Evolutionary conservation across 257 asterid genomes (phyloP).

Genomic region (Avicennia marina): DNA sequence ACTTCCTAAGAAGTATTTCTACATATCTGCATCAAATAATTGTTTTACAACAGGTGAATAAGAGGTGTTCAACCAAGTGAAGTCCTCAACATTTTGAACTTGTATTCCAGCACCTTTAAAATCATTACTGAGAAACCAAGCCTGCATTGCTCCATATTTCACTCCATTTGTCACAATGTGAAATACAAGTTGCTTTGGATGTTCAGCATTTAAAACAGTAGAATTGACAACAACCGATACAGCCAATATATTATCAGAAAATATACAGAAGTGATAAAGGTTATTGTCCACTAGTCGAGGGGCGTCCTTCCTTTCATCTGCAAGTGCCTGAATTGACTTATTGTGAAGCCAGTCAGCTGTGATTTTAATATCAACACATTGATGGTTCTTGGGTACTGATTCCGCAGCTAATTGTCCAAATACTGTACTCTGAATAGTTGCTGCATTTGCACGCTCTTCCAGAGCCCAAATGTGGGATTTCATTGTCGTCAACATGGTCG

Average conservation of each 20-base stretch:
- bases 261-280: constrained; percentile 79
- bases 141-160: constrained; percentile 74
- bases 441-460: constrained; percentile 54
- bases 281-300: constrained; percentile 73
- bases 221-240: too few relatives aligned
- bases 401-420: constrained; percentile 62
- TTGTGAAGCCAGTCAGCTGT: constrained; percentile 50
- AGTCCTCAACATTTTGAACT: constrained; percentile 66
- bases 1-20: constrained; percentile 39
- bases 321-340: constrained; percentile 34
- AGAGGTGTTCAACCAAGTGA: constrained; percentile 67
- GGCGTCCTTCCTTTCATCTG: constrained; percentile 41
- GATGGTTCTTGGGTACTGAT: constrained; percentile 56
- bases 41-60: constrained; percentile 64
- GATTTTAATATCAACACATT: constrained; percentile 55
- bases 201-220: too few relatives aligned
- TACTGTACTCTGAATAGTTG: constrained; percentile 50
- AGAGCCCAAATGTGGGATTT: constrained; percentile 62
- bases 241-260: constrained; percentile 80
- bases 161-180: constrained; percentile 72
- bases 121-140: constrained; percentile 74
- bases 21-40: constrained; percentile 27
- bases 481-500: constrained; percentile 69
- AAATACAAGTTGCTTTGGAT: constrained; percentile 81
- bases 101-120: constrained; percentile 69